Percentiles rank a stretch among this genome's conserved stretches.
Evolutionary conservation across 768 basidiomycete species (phyloP).

Genomic region (Tephrocybe sp.): DNA sequence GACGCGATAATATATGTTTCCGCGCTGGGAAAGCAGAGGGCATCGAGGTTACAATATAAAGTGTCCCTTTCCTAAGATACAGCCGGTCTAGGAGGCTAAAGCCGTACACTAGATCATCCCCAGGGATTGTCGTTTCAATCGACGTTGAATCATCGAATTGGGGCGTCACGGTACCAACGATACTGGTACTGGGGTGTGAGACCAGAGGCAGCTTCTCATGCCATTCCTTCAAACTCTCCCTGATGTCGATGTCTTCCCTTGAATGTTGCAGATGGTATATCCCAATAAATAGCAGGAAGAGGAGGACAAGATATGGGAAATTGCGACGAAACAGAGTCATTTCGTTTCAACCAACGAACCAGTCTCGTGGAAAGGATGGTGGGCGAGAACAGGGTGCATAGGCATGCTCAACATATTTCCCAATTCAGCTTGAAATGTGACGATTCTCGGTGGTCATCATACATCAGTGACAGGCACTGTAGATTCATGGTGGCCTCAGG

Average conservation of each 20-base stretch:
- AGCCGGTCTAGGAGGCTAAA: constrained; percentile 75
- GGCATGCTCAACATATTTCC: neutral
- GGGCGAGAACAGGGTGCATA: neutral
- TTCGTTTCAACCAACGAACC: neutral
- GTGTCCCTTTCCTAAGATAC: constrained; percentile 73
- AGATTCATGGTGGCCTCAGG: neutral
- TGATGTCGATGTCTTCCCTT: neutral
- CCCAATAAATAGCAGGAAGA: constrained; percentile 5
- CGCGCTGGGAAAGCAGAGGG: constrained; percentile 39
- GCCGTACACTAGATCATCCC: constrained; percentile 47
- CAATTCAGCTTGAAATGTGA: neutral
- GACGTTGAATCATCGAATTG: neutral
- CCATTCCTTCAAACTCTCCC: neutral
- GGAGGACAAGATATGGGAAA: constrained; percentile 1
- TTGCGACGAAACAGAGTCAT: constrained; percentile 14
- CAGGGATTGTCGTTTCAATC: constrained; percentile 26
- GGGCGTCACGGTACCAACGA: too few species aligned
- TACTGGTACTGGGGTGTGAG: too few species aligned
- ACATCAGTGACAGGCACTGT: neutral
- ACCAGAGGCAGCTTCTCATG: neutral
- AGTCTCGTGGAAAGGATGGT: neutral
- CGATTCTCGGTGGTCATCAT: neutral
- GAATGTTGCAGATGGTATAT: neutral
- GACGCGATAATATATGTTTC: constrained; percentile 37
- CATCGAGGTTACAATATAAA: constrained; percentile 57